These are phyloP conservation scores for Sporothrix mexicana DNA, from an alignment of 2,329 filamentous ascomycete genomes.

Conservation along the genomic window DNA sequence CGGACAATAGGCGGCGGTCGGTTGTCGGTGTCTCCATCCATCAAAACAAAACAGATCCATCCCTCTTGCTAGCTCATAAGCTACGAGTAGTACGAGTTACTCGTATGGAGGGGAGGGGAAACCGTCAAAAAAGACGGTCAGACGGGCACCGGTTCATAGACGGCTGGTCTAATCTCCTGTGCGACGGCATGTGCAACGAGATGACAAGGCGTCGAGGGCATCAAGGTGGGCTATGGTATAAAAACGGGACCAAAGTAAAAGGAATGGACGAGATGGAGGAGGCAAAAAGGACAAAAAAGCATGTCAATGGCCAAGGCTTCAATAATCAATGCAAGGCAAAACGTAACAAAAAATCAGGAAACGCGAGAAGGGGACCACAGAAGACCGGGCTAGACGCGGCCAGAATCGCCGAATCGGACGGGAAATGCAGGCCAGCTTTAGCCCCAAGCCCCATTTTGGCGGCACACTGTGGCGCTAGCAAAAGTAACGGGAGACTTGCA, in stretches of 20 bases:
- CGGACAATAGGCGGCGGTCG: conserved; percentile 4
- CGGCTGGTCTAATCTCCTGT: conserved; percentile 2
- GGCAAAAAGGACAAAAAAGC: not conserved
- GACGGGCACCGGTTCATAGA: not conserved
- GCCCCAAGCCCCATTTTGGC: not conserved
- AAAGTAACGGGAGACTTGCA: conserved; percentile 22
- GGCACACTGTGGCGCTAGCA: conserved; percentile 19
- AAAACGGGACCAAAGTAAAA: not conserved
- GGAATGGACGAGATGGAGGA: not conserved
- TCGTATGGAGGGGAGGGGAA: not conserved
- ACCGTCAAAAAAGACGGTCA: not conserved
- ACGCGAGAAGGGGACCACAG: too few relatives aligned
- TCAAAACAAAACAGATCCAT: not conserved
- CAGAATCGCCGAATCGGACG: conserved; percentile 16
- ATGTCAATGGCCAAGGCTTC: not conserved
- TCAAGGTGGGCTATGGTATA: not conserved
- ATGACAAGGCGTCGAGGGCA: not conserved
- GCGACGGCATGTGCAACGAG: conserved; percentile 12
- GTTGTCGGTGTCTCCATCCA: not conserved
- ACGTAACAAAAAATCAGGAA: conserved; percentile 5
- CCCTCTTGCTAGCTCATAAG: conserved; percentile 12
- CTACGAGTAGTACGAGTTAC: not conserved
- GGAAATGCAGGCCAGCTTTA: not conserved
- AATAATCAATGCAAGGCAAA: not conserved
- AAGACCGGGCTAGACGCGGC: not conserved